phyloP scores from a whole-genome alignment of 495 filamentous ascomycete species.

The Apiosordaria backusii region DNA sequence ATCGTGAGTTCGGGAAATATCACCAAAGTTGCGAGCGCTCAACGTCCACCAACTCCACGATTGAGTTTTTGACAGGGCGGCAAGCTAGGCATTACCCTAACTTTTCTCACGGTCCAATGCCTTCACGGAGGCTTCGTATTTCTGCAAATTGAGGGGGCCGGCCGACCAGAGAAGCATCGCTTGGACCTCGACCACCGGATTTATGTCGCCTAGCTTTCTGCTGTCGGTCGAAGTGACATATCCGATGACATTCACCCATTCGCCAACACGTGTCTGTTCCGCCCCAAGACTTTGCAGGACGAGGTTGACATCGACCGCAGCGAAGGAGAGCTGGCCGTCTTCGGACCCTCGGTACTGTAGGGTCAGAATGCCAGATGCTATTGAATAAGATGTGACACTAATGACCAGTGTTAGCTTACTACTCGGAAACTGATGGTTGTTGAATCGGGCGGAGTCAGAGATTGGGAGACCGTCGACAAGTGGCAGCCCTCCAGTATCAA shows the following conservation, averaged over 20 bases:
- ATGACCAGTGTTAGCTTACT: slow-evolving; percentile 13
- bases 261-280: slow-evolving; percentile 67
- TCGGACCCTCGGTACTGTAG: slow-evolving; percentile 67
- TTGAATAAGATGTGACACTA: slow-evolving; percentile 69
- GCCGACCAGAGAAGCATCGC: slow-evolving; percentile 66
- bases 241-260: slow-evolving; percentile 88
- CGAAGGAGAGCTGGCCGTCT: slow-evolving; percentile 34
- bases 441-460: background rate
- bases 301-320: slow-evolving; percentile 65
- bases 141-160: slow-evolving; percentile 57
- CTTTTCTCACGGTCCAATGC: slow-evolving; percentile 10
- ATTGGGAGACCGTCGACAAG: slow-evolving; percentile 23
- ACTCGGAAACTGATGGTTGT: background rate
- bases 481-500: slow-evolving; percentile 21
- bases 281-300: slow-evolving; percentile 61
- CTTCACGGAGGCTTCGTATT: slow-evolving; percentile 54
- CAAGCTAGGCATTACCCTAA: background rate
- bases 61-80: background rate
- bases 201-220: slow-evolving; percentile 4
- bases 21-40: background rate
- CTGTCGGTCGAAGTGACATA: slow-evolving; percentile 53
- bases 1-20: background rate
- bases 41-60: background rate
- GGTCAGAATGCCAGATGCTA: slow-evolving; percentile 53
- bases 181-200: slow-evolving; percentile 47